These are phyloP conservation scores for Hsuehochloa calcarea DNA, from an alignment of 176 grass and related monocot genomes.

Conservation along the genomic window DNA sequence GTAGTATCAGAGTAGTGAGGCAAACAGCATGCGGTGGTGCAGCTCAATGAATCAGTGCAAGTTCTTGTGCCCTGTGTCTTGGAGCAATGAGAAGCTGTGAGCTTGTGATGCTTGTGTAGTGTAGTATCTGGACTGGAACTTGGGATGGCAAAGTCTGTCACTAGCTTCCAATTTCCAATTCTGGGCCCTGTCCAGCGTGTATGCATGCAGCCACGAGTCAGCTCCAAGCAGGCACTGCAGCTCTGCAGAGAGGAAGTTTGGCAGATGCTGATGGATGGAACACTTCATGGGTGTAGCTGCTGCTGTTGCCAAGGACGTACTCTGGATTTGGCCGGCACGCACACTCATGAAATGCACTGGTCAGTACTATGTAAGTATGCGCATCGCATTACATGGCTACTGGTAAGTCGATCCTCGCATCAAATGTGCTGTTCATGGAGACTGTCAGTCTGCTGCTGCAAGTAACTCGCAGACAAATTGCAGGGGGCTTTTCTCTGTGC, in stretches of 20 bases:
- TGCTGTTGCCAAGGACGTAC: neutral
- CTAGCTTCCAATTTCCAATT: conserved; percentile 46
- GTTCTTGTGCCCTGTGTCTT: neutral
- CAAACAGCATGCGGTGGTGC: neutral
- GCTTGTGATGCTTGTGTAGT: neutral
- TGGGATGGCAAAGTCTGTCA: conserved; percentile 5
- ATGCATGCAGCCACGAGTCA: neutral
- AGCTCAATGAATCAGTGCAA: neutral
- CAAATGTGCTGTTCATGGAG: conserved; percentile 30
- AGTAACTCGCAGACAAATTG: neutral
- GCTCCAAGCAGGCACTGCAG: neutral
- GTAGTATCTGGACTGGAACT: neutral
- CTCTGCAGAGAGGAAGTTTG: conserved; percentile 29
- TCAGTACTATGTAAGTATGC: neutral
- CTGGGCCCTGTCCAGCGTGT: neutral
- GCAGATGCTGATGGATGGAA: conserved; percentile 46
- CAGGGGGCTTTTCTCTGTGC: neutral
- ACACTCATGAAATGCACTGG: conserved; percentile 22
- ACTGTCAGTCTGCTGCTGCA: neutral
- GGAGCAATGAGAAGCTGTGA: neutral
- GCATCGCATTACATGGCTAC: neutral
- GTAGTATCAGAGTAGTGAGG: conserved; percentile 15
- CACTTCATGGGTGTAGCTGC: conserved; percentile 31
- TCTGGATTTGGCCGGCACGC: conserved; percentile 14
- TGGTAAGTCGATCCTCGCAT: conserved; percentile 22